Base-by-base conservation (phyloP, 2,329 filamentous ascomycete genomes). In the Monilinia vaccinii-corymbosi region DNA sequence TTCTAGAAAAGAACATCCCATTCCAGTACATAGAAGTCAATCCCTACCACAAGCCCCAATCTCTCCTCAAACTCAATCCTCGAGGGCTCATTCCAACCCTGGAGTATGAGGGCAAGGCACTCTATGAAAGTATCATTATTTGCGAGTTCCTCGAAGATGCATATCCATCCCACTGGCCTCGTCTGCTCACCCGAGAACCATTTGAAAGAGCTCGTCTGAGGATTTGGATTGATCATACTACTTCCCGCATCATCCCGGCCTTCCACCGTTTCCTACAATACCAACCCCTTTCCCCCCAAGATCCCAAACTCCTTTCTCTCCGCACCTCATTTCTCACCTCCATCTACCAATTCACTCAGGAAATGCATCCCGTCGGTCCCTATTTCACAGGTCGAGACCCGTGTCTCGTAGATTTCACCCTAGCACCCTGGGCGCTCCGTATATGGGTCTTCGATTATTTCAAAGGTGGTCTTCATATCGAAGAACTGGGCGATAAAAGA, bases 1-100 rank as follows among this genome's bases (percentile, higher is more conserved):
- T 92, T 13, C 80, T 85, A 68, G 88, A 91, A 71, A 91, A 92
- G 72, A 74, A 78, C 2, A 86, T 91, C 34, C 81, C 82, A 18
- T 86, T 92, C 71, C 84, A 91, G 74, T 90, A 89, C 71, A 78
- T 88, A 64, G 86, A 89, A 75, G 85, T 91, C 61, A 91, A 91
- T 72, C 88, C 88, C 0, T 91, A 91, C 76, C 77, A 85, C 72
- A 92, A 92, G 69, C 83, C 82, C 0, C 73, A 81, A 4, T 83
- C 81, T 1, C 85, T 91, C 32, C 76, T 92, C 25, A 77, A 79
- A 10, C 76, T 92, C 63, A 93, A 93, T 69, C 88, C 88, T 0
- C 81, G 87, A 14, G 88, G 88, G 1, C 77, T 92, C 1, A 85
- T 92, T 1, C 89, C 89, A 0, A 91, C 88, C 0, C 77, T 92